phyloP scores from a whole-genome alignment of 768 basidiomycete genomes.

The Sporobolomyces phaffii region DNA sequence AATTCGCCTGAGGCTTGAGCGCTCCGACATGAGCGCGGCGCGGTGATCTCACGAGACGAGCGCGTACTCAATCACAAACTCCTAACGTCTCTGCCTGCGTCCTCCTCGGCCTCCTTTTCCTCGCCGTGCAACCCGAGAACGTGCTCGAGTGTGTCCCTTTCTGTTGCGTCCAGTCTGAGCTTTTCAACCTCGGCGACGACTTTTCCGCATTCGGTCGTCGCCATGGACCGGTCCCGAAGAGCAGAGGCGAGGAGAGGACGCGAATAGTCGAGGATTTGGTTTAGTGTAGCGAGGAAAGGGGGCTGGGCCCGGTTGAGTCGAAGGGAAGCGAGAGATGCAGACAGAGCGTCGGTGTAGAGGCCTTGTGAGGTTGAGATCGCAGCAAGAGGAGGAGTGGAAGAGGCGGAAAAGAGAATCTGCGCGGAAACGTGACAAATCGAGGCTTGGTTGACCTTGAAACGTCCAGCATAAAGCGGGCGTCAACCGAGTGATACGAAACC shows the following conservation, averaged over 20 bases:
- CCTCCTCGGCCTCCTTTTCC: constrained; percentile 12
- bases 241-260: not conserved
- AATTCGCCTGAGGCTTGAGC: no score
- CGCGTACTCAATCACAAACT: constrained; percentile 1
- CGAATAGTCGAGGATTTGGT: not conserved
- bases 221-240: not conserved
- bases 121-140: not conserved
- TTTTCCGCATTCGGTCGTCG: not conserved
- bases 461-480: not conserved
- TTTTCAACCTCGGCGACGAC: not conserved
- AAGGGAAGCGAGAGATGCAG: constrained; percentile 1
- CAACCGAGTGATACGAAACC: no score
- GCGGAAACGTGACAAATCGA: constrained; percentile 12
- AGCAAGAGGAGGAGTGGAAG: not conserved
- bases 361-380: not conserved
- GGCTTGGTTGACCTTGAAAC: not conserved
- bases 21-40: no score
- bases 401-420: not conserved
- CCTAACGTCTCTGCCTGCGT: constrained; percentile 18
- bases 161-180: not conserved
- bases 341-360: not conserved
- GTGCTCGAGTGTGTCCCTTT: not conserved
- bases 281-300: not conserved
- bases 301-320: not conserved
- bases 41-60: no score